A percentile compares a stretch with the other conserved stretches of the same genome.
Conservation (phyloP, 208 protist genomes). For the Acanthamoeba triangularis region DNA sequence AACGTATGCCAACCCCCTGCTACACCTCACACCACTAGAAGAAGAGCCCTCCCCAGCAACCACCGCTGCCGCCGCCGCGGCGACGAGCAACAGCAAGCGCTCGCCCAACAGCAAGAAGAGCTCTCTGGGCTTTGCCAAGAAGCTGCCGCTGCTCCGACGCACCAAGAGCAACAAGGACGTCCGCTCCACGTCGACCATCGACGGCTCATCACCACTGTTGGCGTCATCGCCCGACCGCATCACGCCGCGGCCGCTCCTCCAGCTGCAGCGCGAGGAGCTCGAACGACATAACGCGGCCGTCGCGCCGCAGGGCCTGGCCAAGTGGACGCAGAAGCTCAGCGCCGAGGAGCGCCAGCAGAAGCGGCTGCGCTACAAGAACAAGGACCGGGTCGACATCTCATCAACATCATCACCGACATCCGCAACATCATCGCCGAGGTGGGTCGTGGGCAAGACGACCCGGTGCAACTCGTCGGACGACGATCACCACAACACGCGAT, state of each 20-base stretch:
- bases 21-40: not conserved
- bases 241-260: not conserved
- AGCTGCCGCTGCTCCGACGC: not conserved
- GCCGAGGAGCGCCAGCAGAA: not conserved
- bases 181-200: not conserved
- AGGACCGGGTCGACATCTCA: not conserved
- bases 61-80: not conserved
- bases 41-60: not conserved
- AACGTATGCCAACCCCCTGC: not conserved
- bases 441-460: too few relatives aligned
- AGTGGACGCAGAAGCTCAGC: not conserved
- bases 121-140: not conserved
- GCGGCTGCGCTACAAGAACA: not conserved
- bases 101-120: not conserved
- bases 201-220: not conserved
- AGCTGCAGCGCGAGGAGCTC: not conserved
- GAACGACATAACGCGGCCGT: not conserved
- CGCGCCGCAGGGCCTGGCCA: not conserved
- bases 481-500: too few relatives aligned
- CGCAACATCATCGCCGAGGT: too few relatives aligned
- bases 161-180: constrained; percentile 3
- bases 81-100: not conserved
- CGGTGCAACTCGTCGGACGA: too few relatives aligned
- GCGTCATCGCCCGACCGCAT: not conserved
- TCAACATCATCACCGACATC: too few relatives aligned